Percentiles rank a stretch among this genome's conserved stretches.
These are phyloP conservation scores for Colletotrichum theobromicola DNA, from an alignment of 2,329 filamentous ascomycete species.

Conservation along the genomic window DNA sequence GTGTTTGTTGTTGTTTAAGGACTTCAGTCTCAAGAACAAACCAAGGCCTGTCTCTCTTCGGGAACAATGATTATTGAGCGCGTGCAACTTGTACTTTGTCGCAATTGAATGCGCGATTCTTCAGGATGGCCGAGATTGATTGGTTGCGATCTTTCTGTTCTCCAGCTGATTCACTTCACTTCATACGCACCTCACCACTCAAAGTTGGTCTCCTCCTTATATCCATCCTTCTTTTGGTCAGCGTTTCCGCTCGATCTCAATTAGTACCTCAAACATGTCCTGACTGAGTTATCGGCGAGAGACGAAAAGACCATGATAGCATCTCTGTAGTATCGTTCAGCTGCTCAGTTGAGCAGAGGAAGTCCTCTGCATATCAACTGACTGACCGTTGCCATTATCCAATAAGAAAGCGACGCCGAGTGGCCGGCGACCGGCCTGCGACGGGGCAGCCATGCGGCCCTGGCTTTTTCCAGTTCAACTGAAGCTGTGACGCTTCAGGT, in stretches of 20 bases:
- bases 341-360: background rate
- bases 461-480: background rate
- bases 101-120: background rate
- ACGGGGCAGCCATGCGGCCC: constrained; percentile 2
- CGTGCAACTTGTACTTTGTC: background rate
- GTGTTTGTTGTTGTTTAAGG: background rate
- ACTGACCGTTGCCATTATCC: constrained; percentile 11
- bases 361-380: background rate
- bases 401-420: background rate
- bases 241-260: background rate
- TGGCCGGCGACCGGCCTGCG: constrained; percentile 8
- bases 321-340: background rate
- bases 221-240: background rate
- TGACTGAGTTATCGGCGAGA: background rate
- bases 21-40: background rate
- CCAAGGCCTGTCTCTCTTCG: background rate
- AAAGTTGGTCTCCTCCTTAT: background rate
- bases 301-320: background rate
- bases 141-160: background rate
- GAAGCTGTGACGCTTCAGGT: constrained; percentile 17
- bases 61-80: background rate
- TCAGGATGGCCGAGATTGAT: background rate
- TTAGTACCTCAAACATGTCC: background rate
- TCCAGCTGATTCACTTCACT: background rate
- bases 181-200: background rate